These are phyloP conservation scores for Pythium insidiosum DNA, from an alignment of 352 stramenopile genomes.

Conservation along the genomic window DNA sequence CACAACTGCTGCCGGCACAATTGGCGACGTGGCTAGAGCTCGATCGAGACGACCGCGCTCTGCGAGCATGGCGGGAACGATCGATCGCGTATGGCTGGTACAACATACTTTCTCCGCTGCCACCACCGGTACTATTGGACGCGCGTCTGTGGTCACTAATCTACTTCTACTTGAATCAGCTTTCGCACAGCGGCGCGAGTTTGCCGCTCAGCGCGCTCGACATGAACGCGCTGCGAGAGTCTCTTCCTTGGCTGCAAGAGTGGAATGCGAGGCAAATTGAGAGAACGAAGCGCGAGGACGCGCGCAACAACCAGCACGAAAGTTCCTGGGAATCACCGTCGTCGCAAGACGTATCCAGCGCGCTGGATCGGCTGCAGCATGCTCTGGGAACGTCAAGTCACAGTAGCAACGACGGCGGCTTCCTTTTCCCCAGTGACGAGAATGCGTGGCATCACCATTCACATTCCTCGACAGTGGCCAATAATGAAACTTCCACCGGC, in stretches of 20 bases:
- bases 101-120: constrained; percentile 12
- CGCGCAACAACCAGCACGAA: no score
- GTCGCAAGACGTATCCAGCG: constrained; percentile 35
- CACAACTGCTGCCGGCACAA: constrained; percentile 34
- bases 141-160: constrained; percentile 50
- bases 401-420: no score
- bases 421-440: no score
- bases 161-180: constrained; percentile 47
- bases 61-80: constrained; percentile 19
- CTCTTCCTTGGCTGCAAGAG: constrained; percentile 42
- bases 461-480: no score
- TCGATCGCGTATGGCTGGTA: constrained; percentile 26
- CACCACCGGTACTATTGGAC: constrained; percentile 18
- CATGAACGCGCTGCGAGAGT: constrained; percentile 30
- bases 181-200: constrained; percentile 28
- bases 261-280: constrained; percentile 51
- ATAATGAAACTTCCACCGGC: no score
- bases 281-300: no score
- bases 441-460: no score
- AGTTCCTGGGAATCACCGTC: constrained; percentile 43
- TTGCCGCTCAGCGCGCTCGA: constrained; percentile 34
- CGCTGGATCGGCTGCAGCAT: no score
- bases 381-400: no score
- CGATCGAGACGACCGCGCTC: constrained; percentile 24
- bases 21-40: constrained; percentile 35